Evolutionary conservation across 768 basidiomycete genomes (phyloP), one percentile per base, ranked within the genome.

Genomic region (Boletus tomentosulus): DNA sequence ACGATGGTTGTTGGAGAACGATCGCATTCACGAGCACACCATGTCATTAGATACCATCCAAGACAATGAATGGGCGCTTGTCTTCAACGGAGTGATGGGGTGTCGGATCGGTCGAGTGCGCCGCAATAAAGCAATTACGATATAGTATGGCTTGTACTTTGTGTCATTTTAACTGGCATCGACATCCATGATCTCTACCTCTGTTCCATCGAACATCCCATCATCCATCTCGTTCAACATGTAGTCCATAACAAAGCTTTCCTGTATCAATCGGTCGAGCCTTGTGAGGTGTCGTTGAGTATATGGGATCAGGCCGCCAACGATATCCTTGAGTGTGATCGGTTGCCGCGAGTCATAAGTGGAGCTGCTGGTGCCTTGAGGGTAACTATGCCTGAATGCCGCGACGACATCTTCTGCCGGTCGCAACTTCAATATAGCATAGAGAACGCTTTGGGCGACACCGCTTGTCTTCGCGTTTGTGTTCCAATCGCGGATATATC

Each of bases 181-280:
- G 24, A 78, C 71, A 15, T 78, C 76, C 77, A 80, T 79, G 41
- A 57, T 56, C 24, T 59, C 66, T 31, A 74, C 73, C 22, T 80
- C 79, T 31, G 76, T 74, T 25, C 68, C 76, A 58, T 76, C 78
- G 51, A 88, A 81, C 70, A 88, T 78, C 25, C 86, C 87, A 57
- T 81, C 86, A 63, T 92, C 91, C 91, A 93, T 93, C 75, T 93
- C 90, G 15, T 81, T 82, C 30, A 93, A 73, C 52, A 93, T 76
- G 58, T 89, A 95, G 67, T 99, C 97, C 51, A 99, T 82, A 57
- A 97, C 85, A 64, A 93, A 98, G 67, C 92, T 97, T 64, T 98
- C 97, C 73, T 97, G 92, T 31, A 97, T 82, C 51, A 97, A 72
- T 65, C 84, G 82, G 54, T 95, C 92, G 68, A 94, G 80, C 60